Percentiles rank a stretch among this genome's conserved stretches.
These are phyloP conservation scores for Taphrina communis DNA, from an alignment of 1,139 yeast species.

Conservation along the genomic window DNA sequence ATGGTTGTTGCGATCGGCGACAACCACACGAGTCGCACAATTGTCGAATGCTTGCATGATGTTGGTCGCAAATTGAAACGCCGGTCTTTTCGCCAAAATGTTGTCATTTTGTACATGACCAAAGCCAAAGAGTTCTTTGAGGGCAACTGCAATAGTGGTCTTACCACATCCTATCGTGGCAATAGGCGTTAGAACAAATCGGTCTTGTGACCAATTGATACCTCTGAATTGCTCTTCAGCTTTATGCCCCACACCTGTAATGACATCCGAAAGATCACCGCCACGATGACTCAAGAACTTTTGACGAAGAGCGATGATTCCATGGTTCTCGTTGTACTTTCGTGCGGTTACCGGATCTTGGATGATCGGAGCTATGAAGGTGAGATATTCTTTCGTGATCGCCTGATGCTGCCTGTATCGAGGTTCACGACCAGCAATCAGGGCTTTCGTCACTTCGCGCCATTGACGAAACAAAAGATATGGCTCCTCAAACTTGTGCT, in stretches of 20 bases:
- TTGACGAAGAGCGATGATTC: constrained; percentile 74
- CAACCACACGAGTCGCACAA: constrained; percentile 58
- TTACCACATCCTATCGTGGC: constrained; percentile 97
- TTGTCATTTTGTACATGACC: constrained; percentile 87
- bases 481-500: constrained; percentile 94
- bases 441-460: constrained; percentile 79
- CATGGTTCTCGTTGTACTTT: constrained; percentile 64
- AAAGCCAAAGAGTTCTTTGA: constrained; percentile 65
- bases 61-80: constrained; percentile 60
- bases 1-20: constrained; percentile 86
- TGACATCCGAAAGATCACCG: constrained; percentile 56
- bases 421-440: constrained; percentile 57
- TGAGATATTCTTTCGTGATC: constrained; percentile 70
- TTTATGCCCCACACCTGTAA: constrained; percentile 46
- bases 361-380: constrained; percentile 57
- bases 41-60: constrained; percentile 56
- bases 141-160: constrained; percentile 75
- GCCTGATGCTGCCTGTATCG: constrained; percentile 61
- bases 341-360: constrained; percentile 57
- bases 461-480: constrained; percentile 87
- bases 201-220: constrained; percentile 15
- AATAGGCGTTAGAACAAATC: constrained; percentile 75
- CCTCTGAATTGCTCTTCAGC: background rate
- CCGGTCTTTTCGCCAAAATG: constrained; percentile 55
- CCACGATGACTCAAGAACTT: constrained; percentile 61